phyloP scores from a whole-genome alignment of 2,329 filamentous ascomycete genomes.

The Microsporum audouinii region DNA sequence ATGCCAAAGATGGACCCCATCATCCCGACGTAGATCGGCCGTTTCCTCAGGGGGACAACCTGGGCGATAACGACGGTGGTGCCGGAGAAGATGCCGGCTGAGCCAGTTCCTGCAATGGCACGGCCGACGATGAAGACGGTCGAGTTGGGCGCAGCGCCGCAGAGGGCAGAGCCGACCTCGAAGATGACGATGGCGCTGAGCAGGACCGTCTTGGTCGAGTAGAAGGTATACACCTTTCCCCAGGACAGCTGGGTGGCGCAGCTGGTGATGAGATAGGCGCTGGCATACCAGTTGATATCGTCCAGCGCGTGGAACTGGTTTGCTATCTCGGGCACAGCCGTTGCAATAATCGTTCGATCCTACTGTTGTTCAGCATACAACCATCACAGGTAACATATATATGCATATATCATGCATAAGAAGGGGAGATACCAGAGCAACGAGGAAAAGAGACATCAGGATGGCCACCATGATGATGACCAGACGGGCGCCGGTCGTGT shows the following conservation, averaged over 20 bases:
- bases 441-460: constrained; percentile 9
- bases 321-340: constrained; percentile 26
- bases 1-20: constrained; percentile 11
- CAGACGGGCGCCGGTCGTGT: background rate
- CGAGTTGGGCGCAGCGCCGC: constrained; percentile 8
- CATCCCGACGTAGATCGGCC: constrained; percentile 10
- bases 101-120: constrained; percentile 31
- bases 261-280: constrained; percentile 23
- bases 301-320: constrained; percentile 25
- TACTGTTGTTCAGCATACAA: background rate
- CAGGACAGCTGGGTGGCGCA: constrained; percentile 20
- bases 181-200: constrained; percentile 20
- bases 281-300: constrained; percentile 29
- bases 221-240: constrained; percentile 34
- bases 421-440: constrained; percentile 4
- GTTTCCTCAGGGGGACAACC: constrained; percentile 9
- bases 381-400: background rate
- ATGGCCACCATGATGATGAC: constrained; percentile 8
- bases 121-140: constrained; percentile 14
- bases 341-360: constrained; percentile 13
- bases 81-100: constrained; percentile 30
- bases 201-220: constrained; percentile 28
- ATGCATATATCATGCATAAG: constrained; percentile 13
- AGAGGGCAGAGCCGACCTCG: constrained; percentile 19
- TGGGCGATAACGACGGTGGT: constrained; percentile 18